Conservation (phyloP, 179 eudicot genomes). For the Amaranthus tricolor region DNA sequence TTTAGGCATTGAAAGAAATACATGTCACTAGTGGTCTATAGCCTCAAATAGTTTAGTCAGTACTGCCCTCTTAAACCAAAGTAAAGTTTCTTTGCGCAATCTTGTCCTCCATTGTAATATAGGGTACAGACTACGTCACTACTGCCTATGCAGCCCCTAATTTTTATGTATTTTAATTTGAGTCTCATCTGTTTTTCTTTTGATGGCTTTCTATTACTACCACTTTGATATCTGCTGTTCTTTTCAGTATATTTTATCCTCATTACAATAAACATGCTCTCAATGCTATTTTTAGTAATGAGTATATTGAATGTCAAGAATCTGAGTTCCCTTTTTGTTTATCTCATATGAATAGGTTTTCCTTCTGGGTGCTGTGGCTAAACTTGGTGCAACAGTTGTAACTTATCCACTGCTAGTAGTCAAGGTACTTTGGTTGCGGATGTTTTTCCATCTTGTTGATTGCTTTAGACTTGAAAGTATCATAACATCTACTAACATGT, state of each 20-base stretch:
- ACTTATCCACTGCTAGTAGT: constrained; percentile 92
- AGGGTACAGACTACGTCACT: background rate
- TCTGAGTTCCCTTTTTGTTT: background rate
- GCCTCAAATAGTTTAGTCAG: too few species aligned
- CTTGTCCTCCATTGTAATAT: background rate
- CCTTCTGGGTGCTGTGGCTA: constrained; percentile 82
- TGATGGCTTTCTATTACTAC: background rate
- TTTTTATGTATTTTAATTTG: background rate
- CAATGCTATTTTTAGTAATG: background rate
- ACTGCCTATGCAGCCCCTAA: background rate
- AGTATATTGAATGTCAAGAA: background rate
- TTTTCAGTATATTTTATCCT: background rate
- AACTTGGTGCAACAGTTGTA: constrained; percentile 86
- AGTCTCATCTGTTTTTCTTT: background rate
- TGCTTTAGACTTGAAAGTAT: background rate
- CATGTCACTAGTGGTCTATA: too few species aligned
- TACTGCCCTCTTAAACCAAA: too few species aligned
- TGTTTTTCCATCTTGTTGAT: background rate
- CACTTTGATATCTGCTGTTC: background rate
- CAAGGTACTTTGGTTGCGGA: constrained; percentile 52
- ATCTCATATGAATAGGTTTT: constrained; percentile 49
- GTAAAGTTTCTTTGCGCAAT: background rate
- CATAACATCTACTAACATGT: background rate
- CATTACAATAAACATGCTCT: background rate
- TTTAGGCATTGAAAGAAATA: too few species aligned